Evolutionary conservation across 2,329 filamentous ascomycete genomes (phyloP), one percentile per base, ranked within the genome.

Genomic region (Scopulariopsis brevicaulis): DNA sequence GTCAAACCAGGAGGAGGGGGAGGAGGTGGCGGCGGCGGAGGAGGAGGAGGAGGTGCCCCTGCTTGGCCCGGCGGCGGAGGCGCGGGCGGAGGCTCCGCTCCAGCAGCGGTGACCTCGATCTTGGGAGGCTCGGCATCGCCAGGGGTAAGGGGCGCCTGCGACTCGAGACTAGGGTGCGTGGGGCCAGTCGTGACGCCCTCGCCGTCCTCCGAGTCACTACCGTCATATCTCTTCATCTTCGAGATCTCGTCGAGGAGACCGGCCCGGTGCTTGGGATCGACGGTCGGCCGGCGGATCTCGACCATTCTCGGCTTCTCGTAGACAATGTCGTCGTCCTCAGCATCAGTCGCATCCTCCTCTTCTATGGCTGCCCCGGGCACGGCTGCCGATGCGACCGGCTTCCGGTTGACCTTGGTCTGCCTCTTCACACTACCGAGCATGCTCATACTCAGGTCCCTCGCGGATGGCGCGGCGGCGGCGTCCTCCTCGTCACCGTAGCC

Each of bases 291-390:
- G 68, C 83, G 86, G 72, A 93, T 83, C 70, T 94, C 82, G 59
- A 96, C 82, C 55, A 96, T 74, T 58, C 86, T 82, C 46, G 92
- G 89, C 71, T 86, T 93, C 72, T 92, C 89, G 62, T 86, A 88
- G 25, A 93, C 72, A 48, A 85, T 77, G 32, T 79, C 83, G 43
- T 86, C 84, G 7, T 74, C 77, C 24, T 74, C 73, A 20, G 78
- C 14, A 18, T 3, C 76, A 34, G 69, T 69, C 25, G 74, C 78
- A n/a, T 72, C 72, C 34, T 74, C 73, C 65, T 69, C 63, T 40
- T 40, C 37, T 40, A 40, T 40, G 12, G 37, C 12, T 8, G 43
- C 18, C 8, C 43, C 43, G 67, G 73, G 66, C 54, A 53, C 28
- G 34, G 57, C n/a, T 48, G 55, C 11, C 59, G 65, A n/a, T n/a